These are phyloP conservation scores for Chrysoporthe cubensis DNA, from an alignment of 2,329 filamentous ascomycete species.

Conservation along the genomic window DNA sequence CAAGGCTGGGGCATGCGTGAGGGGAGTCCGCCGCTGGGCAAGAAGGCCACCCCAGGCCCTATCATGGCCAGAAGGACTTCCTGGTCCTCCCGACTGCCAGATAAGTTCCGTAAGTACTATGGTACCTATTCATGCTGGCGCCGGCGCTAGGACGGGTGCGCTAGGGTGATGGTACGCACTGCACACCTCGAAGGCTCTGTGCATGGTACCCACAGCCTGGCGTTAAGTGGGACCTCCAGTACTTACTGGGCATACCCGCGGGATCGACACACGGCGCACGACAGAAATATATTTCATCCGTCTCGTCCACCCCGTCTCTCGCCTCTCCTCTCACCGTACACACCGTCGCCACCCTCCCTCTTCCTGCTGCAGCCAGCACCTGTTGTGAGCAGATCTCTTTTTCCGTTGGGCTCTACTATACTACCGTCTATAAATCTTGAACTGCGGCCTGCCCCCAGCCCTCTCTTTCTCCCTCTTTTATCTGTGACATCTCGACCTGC, in stretches of 20 bases:
- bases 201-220: not conserved
- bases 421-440: not conserved
- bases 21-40: too few species aligned
- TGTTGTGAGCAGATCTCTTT: not conserved
- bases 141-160: not conserved
- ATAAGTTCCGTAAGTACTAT: not conserved
- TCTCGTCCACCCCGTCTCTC: constrained; percentile 5
- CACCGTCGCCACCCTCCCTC: not conserved
- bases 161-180: not conserved
- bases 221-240: too few species aligned
- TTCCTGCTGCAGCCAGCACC: not conserved
- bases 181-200: not conserved
- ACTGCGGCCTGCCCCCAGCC: not conserved
- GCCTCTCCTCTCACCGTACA: not conserved
- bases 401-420: not conserved
- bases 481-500: not conserved
- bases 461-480: not conserved
- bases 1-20: too few species aligned
- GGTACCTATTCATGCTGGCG: not conserved
- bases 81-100: not conserved
- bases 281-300: constrained; percentile 20
- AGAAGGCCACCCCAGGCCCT: too few species aligned
- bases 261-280: constrained; percentile 7
- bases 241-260: not conserved
- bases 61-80: too few species aligned